Conservation (phyloP, 2,329 filamentous ascomycete species). For the Cercospora sp. region DNA sequence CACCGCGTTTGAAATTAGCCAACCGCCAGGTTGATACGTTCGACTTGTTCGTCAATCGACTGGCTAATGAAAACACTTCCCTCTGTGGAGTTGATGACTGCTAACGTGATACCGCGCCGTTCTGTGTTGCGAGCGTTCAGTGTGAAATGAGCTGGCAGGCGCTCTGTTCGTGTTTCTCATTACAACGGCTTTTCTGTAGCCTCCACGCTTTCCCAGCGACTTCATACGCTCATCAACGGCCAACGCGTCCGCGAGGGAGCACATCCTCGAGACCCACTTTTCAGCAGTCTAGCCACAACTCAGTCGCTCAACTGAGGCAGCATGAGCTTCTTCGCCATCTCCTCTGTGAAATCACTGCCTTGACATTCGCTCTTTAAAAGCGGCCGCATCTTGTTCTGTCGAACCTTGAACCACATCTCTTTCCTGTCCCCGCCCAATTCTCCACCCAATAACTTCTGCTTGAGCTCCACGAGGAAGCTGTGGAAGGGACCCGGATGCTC, state of each 20-base stretch:
- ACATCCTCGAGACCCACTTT: too few relatives aligned
- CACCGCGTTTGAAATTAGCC: constrained; percentile 10
- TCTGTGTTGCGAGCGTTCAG: not conserved
- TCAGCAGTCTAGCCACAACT: not conserved
- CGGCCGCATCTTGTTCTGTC: constrained; percentile 68
- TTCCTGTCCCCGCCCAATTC: constrained; percentile 73
- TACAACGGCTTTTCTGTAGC: not conserved
- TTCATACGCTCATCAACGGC: not conserved
- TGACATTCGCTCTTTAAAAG: constrained; percentile 66
- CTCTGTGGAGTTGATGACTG: not conserved
- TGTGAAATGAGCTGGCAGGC: not conserved
- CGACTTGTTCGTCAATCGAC: not conserved
- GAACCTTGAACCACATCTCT: constrained; percentile 79
- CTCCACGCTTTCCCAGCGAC: not conserved
- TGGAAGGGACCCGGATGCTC: constrained; percentile 81
- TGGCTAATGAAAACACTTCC: not conserved
- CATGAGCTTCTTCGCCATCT: constrained; percentile 61
- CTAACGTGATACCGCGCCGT: not conserved
- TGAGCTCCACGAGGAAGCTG: constrained; percentile 68
- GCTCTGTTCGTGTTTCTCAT: not conserved
- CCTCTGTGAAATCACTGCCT: constrained; percentile 64
- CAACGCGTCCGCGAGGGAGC: not conserved
- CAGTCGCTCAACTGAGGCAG: not conserved
- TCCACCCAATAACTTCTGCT: constrained; percentile 67
- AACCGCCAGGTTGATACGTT: not conserved